A percentile compares a stretch with the other conserved stretches of the same genome.
phyloP scores from a whole-genome alignment of 2,329 filamentous ascomycete species.

The Fusarium illudens region DNA sequence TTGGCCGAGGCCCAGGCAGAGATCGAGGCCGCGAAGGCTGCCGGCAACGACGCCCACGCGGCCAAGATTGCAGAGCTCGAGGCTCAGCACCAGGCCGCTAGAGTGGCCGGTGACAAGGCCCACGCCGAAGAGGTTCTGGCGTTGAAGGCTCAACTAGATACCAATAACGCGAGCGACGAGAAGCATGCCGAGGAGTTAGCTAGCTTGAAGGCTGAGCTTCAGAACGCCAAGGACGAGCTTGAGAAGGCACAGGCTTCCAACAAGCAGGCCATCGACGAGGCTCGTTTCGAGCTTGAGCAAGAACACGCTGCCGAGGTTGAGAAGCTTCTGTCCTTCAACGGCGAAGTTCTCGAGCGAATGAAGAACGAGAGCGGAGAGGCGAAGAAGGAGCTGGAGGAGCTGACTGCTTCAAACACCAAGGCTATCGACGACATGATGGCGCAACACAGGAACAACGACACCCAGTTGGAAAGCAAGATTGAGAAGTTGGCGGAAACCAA shows the following conservation, averaged over 20 bases:
- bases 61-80: conserved; percentile 45
- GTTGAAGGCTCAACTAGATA: conserved; percentile 53
- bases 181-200: conserved; percentile 48
- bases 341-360: conserved; percentile 52
- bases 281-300: conserved; percentile 56
- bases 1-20: conserved; percentile 46
- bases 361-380: conserved; percentile 51
- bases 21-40: conserved; percentile 45
- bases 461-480: conserved; percentile 48
- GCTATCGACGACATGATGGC: conserved; percentile 52
- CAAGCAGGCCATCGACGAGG: conserved; percentile 55
- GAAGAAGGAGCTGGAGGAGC: conserved; percentile 56
- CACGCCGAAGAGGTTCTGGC: conserved; percentile 51
- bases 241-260: conserved; percentile 55
- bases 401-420: conserved; percentile 50
- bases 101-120: conserved; percentile 44
- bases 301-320: conserved; percentile 58
- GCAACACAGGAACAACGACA: conserved; percentile 48
- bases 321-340: conserved; percentile 54
- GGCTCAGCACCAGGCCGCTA: conserved; percentile 42
- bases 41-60: conserved; percentile 43
- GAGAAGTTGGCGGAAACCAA: conserved; percentile 49
- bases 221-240: conserved; percentile 49
- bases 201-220: conserved; percentile 43
- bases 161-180: conserved; percentile 51